Evolutionary conservation across 73 alveolate species (phyloP).

Genomic region (Paramecium pentaurelia): DNA sequence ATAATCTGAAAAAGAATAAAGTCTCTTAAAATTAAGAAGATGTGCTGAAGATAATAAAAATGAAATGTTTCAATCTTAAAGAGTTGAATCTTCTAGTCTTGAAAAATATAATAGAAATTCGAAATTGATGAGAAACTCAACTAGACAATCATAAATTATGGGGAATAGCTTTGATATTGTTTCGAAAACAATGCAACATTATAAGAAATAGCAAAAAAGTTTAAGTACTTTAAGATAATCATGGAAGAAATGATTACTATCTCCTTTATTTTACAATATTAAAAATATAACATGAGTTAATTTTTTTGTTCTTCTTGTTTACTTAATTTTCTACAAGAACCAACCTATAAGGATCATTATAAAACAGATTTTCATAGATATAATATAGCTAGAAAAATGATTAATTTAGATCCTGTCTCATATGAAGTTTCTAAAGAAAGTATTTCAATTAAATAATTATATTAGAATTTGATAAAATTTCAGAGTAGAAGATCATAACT

Average conservation of each 20-base stretch:
- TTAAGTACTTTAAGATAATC: not conserved
- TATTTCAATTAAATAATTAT: not conserved
- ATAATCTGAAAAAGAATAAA: not conserved
- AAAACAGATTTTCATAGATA: conserved; percentile 32
- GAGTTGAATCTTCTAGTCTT: not conserved
- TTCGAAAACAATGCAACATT: not conserved
- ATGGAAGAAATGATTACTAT: not conserved
- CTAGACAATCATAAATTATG: not conserved
- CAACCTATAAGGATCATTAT: not conserved
- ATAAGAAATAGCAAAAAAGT: not conserved
- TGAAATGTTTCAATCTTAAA: not conserved
- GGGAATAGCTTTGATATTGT: not conserved
- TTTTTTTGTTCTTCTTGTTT: conserved; percentile 15
- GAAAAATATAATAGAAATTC: not conserved
- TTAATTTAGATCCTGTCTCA: conserved; percentile 6
- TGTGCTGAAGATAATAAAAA: not conserved
- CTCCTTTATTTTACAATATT: not conserved
- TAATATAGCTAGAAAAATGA: conserved; percentile 27
- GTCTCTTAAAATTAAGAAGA: not conserved
- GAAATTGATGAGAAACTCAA: not conserved
- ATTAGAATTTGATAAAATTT: not conserved
- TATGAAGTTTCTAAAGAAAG: not conserved
- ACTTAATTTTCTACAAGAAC: not conserved
- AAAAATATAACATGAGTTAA: not conserved
- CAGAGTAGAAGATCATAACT: not conserved